Conservation (phyloP, 2,329 filamentous ascomycete species). For the Clarireedia hainanense region DNA sequence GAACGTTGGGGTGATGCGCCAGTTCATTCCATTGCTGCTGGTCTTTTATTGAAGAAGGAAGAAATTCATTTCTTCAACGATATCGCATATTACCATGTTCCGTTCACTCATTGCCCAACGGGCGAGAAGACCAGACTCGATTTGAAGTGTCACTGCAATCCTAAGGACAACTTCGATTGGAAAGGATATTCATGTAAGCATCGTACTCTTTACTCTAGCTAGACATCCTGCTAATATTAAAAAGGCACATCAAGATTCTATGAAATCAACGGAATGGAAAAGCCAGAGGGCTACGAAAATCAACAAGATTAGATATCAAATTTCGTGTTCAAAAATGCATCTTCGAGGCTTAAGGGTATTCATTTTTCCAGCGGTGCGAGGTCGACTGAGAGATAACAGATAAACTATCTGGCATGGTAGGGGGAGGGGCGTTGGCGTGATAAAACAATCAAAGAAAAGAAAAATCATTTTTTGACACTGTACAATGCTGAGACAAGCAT, state of each 20-base stretch:
- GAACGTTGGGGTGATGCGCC: constrained; percentile 98
- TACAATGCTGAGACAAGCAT: constrained; percentile 4
- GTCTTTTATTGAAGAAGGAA: constrained; percentile 79
- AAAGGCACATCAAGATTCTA: constrained; percentile 79
- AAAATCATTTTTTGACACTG: neutral
- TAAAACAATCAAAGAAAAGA: neutral
- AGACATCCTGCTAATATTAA: constrained; percentile 15
- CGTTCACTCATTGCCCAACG: constrained; percentile 95
- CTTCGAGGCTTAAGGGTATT: constrained; percentile 1
- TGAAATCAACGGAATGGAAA: constrained; percentile 70
- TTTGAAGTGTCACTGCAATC: constrained; percentile 89
- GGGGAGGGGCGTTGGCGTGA: constrained; percentile 12
- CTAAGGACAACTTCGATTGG: constrained; percentile 98
- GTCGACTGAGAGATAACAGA: constrained; percentile 4
- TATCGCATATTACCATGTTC: constrained; percentile 96
- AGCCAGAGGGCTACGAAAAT: constrained; percentile 78
- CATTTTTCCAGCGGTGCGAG: neutral
- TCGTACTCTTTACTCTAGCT: neutral
- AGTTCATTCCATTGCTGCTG: constrained; percentile 93
- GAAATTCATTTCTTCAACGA: constrained; percentile 99
- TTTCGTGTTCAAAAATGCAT: constrained; percentile 10
- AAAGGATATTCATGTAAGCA: constrained; percentile 91
- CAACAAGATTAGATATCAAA: constrained; percentile 43
- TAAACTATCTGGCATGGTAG: constrained; percentile 17
- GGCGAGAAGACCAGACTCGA: constrained; percentile 77